These are phyloP conservation scores for Falciphora oryzae DNA, from an alignment of 2,329 filamentous ascomycete genomes.

Conservation along the genomic window DNA sequence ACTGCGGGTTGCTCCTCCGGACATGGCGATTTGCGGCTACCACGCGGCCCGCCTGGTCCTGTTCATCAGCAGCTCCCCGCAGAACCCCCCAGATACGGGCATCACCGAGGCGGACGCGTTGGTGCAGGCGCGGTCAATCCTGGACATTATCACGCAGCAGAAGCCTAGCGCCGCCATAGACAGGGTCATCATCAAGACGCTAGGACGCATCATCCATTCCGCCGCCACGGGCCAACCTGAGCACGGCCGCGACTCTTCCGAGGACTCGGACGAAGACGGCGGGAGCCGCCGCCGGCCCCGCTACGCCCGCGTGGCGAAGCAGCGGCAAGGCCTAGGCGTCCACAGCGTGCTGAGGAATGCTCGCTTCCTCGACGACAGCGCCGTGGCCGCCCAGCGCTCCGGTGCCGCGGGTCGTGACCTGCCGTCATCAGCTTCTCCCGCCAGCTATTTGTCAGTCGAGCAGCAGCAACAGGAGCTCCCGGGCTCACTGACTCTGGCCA, in stretches of 20 bases:
- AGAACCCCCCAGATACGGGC: neutral
- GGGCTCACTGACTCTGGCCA: neutral
- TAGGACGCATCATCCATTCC: neutral
- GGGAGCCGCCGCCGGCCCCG: neutral
- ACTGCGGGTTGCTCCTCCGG: neutral
- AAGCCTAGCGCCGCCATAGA: neutral
- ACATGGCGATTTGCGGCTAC: neutral
- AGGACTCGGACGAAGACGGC: neutral
- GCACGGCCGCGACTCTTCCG: slow-evolving; percentile 1
- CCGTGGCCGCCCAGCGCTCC: neutral
- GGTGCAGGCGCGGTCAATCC: neutral
- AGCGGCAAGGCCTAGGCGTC: neutral
- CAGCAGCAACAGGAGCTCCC: neutral
- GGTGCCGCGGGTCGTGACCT: neutral
- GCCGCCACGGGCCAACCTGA: neutral
- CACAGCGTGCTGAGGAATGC: slow-evolving; percentile 4
- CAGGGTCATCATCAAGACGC: neutral
- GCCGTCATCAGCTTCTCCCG: neutral
- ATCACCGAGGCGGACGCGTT: neutral
- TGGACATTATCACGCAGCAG: neutral
- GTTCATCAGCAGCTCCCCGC: neutral
- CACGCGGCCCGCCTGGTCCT: slow-evolving; percentile 1
- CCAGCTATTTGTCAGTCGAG: neutral
- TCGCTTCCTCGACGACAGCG: slow-evolving; percentile 4
- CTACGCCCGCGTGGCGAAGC: slow-evolving; percentile 4